phyloP scores from a whole-genome alignment of 2,329 filamentous ascomycete genomes.

The Alternaria incomplexa region DNA sequence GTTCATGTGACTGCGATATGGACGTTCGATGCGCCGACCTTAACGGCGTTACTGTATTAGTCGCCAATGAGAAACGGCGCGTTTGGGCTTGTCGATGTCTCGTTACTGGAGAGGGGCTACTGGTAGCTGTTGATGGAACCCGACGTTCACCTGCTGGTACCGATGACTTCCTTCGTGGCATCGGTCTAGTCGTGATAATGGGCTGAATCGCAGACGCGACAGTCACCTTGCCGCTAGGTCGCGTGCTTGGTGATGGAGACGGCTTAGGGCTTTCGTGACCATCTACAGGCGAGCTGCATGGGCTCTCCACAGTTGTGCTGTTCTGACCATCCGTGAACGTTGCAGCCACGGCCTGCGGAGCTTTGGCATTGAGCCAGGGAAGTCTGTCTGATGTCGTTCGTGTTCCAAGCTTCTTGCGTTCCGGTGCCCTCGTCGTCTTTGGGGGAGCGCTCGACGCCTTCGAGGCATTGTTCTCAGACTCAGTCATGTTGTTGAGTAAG shows the following conservation, averaged over 20 bases:
- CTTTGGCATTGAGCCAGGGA: conserved; percentile 41
- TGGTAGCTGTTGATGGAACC: conserved; percentile 8
- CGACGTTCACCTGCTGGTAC: conserved; percentile 7
- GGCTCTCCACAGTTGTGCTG: neutral
- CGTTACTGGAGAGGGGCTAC: conserved; percentile 24
- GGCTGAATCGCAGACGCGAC: neutral
- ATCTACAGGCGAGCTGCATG: conserved; percentile 3
- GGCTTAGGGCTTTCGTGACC: conserved; percentile 4
- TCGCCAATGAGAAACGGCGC: conserved; percentile 12
- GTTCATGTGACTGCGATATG: conserved; percentile 16
- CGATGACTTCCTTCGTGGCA: conserved; percentile 11
- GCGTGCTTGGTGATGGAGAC: conserved; percentile 11
- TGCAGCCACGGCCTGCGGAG: conserved; percentile 5
- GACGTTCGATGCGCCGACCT: conserved; percentile 2
- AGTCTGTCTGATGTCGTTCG: conserved; percentile 26
- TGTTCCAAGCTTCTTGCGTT: conserved; percentile 15
- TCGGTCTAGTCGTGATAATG: neutral
- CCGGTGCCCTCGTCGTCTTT: neutral
- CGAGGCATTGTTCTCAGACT: neutral
- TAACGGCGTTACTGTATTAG: conserved; percentile 4
- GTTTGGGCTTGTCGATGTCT: conserved; percentile 20
- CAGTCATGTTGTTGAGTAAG: conserved; percentile 1
- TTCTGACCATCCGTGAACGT: neutral
- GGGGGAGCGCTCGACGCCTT: neutral
- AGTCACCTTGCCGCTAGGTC: conserved; percentile 4